Evolutionary conservation across 2,329 filamentous ascomycete genomes (phyloP), one percentile per base, ranked within the genome.

Genomic region (Xylariaceae sp.): DNA sequence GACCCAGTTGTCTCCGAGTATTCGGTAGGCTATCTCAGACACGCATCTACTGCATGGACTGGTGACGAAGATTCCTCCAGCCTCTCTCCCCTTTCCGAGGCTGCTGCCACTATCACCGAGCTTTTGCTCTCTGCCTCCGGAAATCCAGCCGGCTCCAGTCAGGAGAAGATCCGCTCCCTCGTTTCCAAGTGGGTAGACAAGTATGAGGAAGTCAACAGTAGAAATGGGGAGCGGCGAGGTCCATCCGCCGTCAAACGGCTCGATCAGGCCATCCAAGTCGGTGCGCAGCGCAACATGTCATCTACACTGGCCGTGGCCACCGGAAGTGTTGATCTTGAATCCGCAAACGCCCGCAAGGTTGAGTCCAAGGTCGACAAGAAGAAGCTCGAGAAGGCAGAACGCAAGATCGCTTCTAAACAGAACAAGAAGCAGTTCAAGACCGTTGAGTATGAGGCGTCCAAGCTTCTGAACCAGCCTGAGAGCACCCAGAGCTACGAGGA

Each of bases 401-500:
- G 90, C 64, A 99, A 99, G 81, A 95, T 99, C 71, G 91, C 92
- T 47, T 93, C 93, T 68, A 99, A 99, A 80, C 95, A 98, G 79
- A 95, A 92, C 78, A 96, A 96, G 81, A 99, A 99, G 80, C 86
- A 88, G 37, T 97, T 95, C 88, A 98, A 98, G 83, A 96, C 89
- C 53, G 95, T 99, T 66, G 91, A 97, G 76, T 99, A 99, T 74
- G 95, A 99, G 77, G 90, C 95, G 0, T 98, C 95, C 12, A 88
- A 87, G 65, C 81, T 99, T 64, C 86, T 99, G 64, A 89, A 96
- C 71, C 85, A 91, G 74, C 83, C 91, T 3, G 89, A 93, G 67
- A 85, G 88, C 67, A 81, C 93, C 12, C 89, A 96, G 80, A 96
- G 91, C 41, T 99, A 99, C 73, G 95, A 99, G 76, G 95, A 99